phyloP scores from a whole-genome alignment of 2,329 filamentous ascomycete genomes.

The Tolypocladium album region DNA sequence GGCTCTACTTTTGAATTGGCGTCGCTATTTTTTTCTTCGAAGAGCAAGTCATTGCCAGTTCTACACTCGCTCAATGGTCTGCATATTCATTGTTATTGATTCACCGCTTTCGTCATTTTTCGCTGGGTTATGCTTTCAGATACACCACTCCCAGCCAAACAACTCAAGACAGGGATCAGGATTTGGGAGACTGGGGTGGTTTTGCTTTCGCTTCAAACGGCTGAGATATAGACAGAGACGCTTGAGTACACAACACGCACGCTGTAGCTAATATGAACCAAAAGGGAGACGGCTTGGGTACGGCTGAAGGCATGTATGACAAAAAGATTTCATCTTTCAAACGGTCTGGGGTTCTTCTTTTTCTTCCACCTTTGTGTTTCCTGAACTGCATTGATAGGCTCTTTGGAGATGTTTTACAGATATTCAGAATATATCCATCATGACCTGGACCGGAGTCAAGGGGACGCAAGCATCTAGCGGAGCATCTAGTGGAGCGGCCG shows the following conservation, averaged over 20 bases:
- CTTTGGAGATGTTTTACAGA: background rate
- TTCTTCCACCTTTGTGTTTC: conserved; percentile 6
- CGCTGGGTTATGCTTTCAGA: background rate
- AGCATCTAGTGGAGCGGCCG: background rate
- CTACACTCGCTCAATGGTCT: background rate
- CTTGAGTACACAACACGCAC: conserved; percentile 14
- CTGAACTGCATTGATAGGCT: background rate
- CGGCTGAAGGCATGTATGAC: conserved; percentile 20
- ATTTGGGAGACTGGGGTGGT: conserved; percentile 7
- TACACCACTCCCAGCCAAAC: background rate
- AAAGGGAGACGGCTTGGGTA: conserved; percentile 22
- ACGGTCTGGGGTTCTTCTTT: conserved; percentile 11
- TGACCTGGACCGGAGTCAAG: background rate
- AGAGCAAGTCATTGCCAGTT: background rate
- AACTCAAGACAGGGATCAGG: conserved; percentile 1
- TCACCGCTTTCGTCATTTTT: background rate
- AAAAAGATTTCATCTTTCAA: conserved; percentile 17
- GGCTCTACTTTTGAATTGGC: background rate
- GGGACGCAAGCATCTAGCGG: background rate
- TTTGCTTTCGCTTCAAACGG: conserved; percentile 18
- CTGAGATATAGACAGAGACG: conserved; percentile 24
- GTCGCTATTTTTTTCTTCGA: background rate
- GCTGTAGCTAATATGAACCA: conserved; percentile 26
- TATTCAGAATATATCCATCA: background rate
- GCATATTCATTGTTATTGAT: conserved; percentile 1